Evolutionary conservation across 139 green algal genomes (phyloP).

Genomic region (Chara braunii): DNA sequence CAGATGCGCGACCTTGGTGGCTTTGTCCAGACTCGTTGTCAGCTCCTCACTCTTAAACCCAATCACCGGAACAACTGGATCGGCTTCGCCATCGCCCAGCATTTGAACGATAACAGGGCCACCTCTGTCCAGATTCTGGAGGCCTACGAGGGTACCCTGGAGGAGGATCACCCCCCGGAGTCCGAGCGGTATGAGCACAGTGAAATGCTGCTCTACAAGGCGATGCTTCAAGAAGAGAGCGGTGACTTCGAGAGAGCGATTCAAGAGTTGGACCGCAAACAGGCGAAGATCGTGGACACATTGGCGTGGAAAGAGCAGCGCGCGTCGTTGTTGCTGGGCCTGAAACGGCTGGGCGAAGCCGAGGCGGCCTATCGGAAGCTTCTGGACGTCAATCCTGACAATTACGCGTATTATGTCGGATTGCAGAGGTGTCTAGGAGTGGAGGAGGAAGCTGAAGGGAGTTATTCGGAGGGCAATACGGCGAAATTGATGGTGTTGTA

Average conservation of each 20-base stretch:
- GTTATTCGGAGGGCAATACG: slow-evolving; percentile 8
- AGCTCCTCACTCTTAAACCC: slow-evolving; percentile 72
- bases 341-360: slow-evolving; percentile 50
- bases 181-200: slow-evolving; percentile 87
- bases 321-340: slow-evolving; percentile 55
- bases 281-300: slow-evolving; percentile 59
- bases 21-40: slow-evolving; percentile 81
- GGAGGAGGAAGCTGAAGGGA: neutral
- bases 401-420: slow-evolving; percentile 46
- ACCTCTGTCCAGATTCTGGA: slow-evolving; percentile 33
- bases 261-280: slow-evolving; percentile 48
- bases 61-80: slow-evolving; percentile 85
- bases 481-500: slow-evolving; percentile 62
- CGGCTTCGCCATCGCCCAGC: slow-evolving; percentile 78
- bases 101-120: slow-evolving; percentile 66
- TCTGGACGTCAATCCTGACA: slow-evolving; percentile 45
- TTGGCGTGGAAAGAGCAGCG: slow-evolving; percentile 55
- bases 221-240: slow-evolving; percentile 71
- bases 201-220: slow-evolving; percentile 92
- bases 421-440: slow-evolving; percentile 53
- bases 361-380: slow-evolving; percentile 61
- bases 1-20: slow-evolving; percentile 85
- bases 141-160: slow-evolving; percentile 48
- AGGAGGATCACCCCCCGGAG: slow-evolving; percentile 24
- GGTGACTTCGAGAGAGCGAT: slow-evolving; percentile 57